Conservation (phyloP, 2,329 filamentous ascomycete genomes). For the Alternaria sp. region DNA sequence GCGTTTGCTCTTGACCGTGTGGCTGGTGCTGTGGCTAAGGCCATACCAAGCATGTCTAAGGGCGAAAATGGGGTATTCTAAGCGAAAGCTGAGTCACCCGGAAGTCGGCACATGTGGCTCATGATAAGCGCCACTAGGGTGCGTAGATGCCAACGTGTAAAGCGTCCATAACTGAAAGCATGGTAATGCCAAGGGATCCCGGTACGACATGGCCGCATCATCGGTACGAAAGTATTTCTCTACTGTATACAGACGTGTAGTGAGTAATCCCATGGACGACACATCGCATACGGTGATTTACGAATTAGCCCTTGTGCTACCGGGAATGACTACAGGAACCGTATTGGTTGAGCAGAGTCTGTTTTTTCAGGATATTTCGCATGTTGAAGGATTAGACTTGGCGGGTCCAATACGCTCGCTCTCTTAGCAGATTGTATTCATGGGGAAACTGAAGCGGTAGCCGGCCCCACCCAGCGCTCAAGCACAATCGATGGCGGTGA, state of each 20-base stretch:
- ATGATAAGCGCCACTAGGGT: slow-evolving; percentile 10
- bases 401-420: slow-evolving; percentile 12
- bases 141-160: slow-evolving; percentile 9
- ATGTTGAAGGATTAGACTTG: slow-evolving; percentile 10
- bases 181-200: slow-evolving; percentile 19
- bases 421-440: slow-evolving; percentile 7
- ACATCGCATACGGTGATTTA: not conserved
- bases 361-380: not conserved
- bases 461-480: slow-evolving; percentile 11
- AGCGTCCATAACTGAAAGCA: slow-evolving; percentile 10
- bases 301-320: not conserved
- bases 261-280: not conserved
- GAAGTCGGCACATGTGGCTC: slow-evolving; percentile 17
- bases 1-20: slow-evolving; percentile 12
- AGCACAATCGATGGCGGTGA: slow-evolving; percentile 3
- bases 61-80: not conserved
- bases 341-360: slow-evolving; percentile 14
- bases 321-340: not conserved
- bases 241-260: slow-evolving; percentile 1
- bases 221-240: slow-evolving; percentile 5
- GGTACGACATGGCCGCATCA: slow-evolving; percentile 21
- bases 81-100: slow-evolving; percentile 18
- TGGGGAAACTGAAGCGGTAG: slow-evolving; percentile 20
- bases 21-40: slow-evolving; percentile 22
- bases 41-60: not conserved